Evolutionary conservation across 345 rosid species (phyloP), one percentile per base, ranked within the genome.

Genomic region (Gossypium longicalyx): DNA sequence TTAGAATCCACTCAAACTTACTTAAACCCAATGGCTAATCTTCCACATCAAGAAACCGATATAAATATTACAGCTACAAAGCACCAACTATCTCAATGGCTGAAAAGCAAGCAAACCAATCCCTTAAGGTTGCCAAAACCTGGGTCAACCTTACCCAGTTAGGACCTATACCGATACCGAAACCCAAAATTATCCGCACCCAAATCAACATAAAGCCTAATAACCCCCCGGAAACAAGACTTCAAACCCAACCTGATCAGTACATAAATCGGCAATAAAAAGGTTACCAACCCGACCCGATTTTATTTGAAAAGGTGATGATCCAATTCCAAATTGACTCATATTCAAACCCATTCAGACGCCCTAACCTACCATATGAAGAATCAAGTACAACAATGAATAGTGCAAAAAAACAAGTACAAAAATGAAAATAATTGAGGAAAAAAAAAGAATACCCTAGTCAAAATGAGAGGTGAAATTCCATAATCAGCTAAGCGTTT

Each of bases 401-500:
- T 7, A 20, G 56, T 52, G 19, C 57, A 34, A 34, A 34, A 29
- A 34, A 34, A 4, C 4, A 34, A 34, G 41, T 34, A 34, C 41
- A 34, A 34, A 5, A 34, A 34, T 27, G 17, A 53, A 75, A 53
- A 60, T 6, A n/a, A 12, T 29, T 1, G n/a, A 61, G 3, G 25
- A 9, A 7, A 11, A 45, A 45, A 0, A 67, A 47, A 29, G 60
- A 25, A 7, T 86, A 90, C 94, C 90, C 95, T 85, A 34, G 92
- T 88, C 60, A 93, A 91, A 83, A 93, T 84, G 68, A 93, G 95
- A 29, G 95, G 89, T 41, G 93, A 76, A 66, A 93, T 66, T 70
- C 88, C 90, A 67, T 78, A 87, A 82, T 83, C 81, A 74, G 86
- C 83, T 56, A 89, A 80, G 25, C 41, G 71, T 11, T 63, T 79